These are phyloP conservation scores for Tubosaeta brunneosetosa DNA, from an alignment of 768 basidiomycete genomes.

Conservation along the genomic window DNA sequence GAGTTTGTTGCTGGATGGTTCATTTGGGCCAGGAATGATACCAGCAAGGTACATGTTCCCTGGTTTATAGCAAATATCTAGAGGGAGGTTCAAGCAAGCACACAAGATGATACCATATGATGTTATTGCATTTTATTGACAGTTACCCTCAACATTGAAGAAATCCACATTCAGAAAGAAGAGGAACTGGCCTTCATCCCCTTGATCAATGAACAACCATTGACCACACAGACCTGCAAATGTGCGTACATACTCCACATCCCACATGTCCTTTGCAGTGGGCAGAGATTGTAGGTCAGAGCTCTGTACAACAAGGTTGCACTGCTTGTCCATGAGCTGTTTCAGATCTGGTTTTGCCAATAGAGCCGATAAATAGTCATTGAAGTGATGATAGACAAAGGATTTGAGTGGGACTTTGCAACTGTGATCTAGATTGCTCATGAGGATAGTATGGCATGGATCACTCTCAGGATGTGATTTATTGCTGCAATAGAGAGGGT, in stretches of 20 bases:
- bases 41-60: not conserved
- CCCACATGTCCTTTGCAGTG: not conserved
- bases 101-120: constrained; percentile 33
- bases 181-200: constrained; percentile 9
- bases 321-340: constrained; percentile 6
- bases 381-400: constrained; percentile 2
- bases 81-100: constrained; percentile 32
- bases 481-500: constrained; percentile 7
- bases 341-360: constrained; percentile 3
- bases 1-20: constrained; percentile 24
- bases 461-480: not conserved
- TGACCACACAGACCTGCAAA: constrained; percentile 10
- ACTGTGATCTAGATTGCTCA: not conserved
- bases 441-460: not conserved
- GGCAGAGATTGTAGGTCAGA: not conserved
- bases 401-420: not conserved
- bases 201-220: constrained; percentile 16
- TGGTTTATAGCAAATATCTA: constrained; percentile 24
- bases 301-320: not conserved
- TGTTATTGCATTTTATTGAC: constrained; percentile 17
- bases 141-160: constrained; percentile 32
- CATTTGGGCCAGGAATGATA: constrained; percentile 29
- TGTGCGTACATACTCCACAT: not conserved
- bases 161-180: constrained; percentile 19
- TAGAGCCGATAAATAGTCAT: not conserved